Conservation (phyloP, 768 basidiomycete genomes). For the Lactarius indigo region DNA sequence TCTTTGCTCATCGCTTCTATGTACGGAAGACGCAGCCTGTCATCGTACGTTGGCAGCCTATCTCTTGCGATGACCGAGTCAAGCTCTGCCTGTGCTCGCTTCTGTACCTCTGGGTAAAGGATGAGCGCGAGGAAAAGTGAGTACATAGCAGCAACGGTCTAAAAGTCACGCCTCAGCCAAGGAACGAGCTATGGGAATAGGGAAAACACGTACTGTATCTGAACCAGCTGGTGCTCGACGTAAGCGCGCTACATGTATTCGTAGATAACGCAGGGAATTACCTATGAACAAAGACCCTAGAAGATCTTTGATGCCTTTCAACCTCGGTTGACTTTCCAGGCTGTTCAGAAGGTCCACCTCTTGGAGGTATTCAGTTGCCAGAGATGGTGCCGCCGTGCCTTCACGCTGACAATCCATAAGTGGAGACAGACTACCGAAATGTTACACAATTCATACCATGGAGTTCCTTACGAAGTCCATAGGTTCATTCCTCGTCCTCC, state of each 20-base stretch:
- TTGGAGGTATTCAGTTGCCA: background rate
- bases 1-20: slow-evolving; percentile 27
- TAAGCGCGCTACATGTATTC: background rate
- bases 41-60: background rate
- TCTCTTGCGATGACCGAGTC: slow-evolving; percentile 24
- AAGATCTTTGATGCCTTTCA: background rate
- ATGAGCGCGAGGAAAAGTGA: slow-evolving; percentile 32
- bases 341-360: background rate
- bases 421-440: background rate
- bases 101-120: slow-evolving; percentile 29
- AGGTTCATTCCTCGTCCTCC: background rate
- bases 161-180: background rate
- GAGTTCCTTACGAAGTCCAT: background rate
- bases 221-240: slow-evolving; percentile 4
- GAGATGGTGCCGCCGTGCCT: background rate
- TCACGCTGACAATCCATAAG: background rate
- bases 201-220: slow-evolving; percentile 5
- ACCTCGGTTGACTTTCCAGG: no score
- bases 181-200: background rate
- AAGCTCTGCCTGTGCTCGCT: slow-evolving; percentile 28
- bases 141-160: slow-evolving; percentile 19
- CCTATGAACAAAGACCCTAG: slow-evolving; percentile 12
- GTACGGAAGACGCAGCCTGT: slow-evolving; percentile 12
- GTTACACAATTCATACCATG: background rate
- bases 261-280: background rate